A percentile compares a stretch with the other conserved stretches of the same genome.
phyloP scores from a whole-genome alignment of 2,329 filamentous ascomycete genomes.

The Juglanconis juglandina region DNA sequence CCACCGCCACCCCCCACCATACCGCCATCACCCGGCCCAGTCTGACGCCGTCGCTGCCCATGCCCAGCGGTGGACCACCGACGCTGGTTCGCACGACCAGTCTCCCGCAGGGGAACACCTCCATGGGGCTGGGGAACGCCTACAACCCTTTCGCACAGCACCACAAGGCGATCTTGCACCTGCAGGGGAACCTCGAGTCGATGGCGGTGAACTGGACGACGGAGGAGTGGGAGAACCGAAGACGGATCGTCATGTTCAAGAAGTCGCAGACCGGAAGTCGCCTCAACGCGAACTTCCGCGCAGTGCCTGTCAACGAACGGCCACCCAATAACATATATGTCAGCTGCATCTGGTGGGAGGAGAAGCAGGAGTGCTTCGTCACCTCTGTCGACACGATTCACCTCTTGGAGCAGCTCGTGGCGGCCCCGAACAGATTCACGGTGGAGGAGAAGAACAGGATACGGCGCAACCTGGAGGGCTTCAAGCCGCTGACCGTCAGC shows the following conservation, averaged over 20 bases:
- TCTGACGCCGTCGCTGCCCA: constrained; percentile 47
- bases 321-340: constrained; percentile 85
- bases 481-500: constrained; percentile 86
- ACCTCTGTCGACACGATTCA: constrained; percentile 97
- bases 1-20: constrained; percentile 28
- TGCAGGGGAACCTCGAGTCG: constrained; percentile 76
- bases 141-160: constrained; percentile 74
- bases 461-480: constrained; percentile 89
- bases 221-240: constrained; percentile 75
- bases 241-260: constrained; percentile 84
- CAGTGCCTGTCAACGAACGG: constrained; percentile 75
- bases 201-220: constrained; percentile 82
- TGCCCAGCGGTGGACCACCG: constrained; percentile 36
- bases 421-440: constrained; percentile 70
- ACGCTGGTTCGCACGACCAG: constrained; percentile 57
- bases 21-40: constrained; percentile 42
- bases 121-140: constrained; percentile 33
- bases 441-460: constrained; percentile 99
- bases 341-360: constrained; percentile 96
- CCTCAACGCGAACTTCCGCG: constrained; percentile 74
- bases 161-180: constrained; percentile 75
- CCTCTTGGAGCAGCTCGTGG: constrained; percentile 87
- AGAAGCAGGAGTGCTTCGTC: constrained; percentile 85
- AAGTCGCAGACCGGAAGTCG: constrained; percentile 79
- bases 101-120: constrained; percentile 38